Evolutionary conservation across 2,329 filamentous ascomycete species (phyloP).

Genomic region (Dactylellina sp.): DNA sequence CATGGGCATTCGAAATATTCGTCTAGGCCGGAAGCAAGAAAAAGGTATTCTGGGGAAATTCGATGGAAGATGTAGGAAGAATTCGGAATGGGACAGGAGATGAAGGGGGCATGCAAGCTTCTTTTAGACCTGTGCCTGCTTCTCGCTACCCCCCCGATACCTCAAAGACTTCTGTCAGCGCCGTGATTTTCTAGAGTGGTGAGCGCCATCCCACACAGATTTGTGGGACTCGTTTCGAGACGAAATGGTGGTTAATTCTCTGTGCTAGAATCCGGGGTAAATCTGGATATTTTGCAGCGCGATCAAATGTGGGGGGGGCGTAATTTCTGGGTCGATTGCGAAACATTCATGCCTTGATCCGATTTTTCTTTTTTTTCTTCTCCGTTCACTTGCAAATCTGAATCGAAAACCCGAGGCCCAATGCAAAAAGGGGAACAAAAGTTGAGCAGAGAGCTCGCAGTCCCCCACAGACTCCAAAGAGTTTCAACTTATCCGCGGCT

Average conservation of each 20-base stretch:
- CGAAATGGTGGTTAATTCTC: constrained; percentile 25
- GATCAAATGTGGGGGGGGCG: constrained; percentile 51
- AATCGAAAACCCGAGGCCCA: constrained; percentile 21
- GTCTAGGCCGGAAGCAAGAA: constrained; percentile 13
- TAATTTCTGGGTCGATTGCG: constrained; percentile 40
- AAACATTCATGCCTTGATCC: constrained; percentile 28
- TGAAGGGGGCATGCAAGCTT: constrained; percentile 28
- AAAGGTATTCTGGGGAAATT: constrained; percentile 7
- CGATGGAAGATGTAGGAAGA: constrained; percentile 20
- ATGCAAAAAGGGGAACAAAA: too few relatives aligned
- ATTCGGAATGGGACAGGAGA: constrained; percentile 23
- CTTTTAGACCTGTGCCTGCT: constrained; percentile 44
- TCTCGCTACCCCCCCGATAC: neutral
- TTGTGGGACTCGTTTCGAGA: constrained; percentile 36
- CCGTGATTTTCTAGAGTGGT: constrained; percentile 48
- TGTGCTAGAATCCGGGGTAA: constrained; percentile 46
- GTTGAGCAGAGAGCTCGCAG: neutral
- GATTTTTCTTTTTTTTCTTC: constrained; percentile 14
- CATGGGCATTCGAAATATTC: constrained; percentile 4
- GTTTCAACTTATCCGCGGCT: constrained; percentile 14
- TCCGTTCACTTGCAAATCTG: constrained; percentile 42
- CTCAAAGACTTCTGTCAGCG: neutral
- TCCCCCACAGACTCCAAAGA: constrained; percentile 14
- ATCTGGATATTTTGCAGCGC: constrained; percentile 23
- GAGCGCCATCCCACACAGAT: constrained; percentile 21